A percentile compares a stretch with the other conserved stretches of the same genome.
Conservation (phyloP, 495 filamentous ascomycete species). For the Apodospora peruviana region DNA sequence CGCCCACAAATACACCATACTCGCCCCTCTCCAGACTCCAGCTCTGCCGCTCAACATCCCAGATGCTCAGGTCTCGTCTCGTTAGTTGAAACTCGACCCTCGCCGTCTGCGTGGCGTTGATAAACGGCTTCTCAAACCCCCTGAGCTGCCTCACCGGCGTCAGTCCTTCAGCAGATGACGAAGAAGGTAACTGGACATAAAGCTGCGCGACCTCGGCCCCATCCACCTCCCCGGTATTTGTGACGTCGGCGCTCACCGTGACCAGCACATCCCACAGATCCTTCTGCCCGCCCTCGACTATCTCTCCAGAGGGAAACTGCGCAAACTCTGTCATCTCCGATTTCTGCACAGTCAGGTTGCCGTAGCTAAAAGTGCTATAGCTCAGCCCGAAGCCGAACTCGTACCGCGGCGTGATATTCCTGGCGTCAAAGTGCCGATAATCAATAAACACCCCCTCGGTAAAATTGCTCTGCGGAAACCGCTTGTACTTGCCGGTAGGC, state of each 20-base stretch:
- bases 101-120: constrained; percentile 36
- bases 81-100: constrained; percentile 52
- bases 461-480: constrained; percentile 58
- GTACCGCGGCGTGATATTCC: constrained; percentile 58
- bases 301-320: constrained; percentile 29
- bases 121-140: constrained; percentile 58
- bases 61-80: constrained; percentile 61
- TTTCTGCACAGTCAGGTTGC: constrained; percentile 31
- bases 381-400: constrained; percentile 70
- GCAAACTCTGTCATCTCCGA: constrained; percentile 19
- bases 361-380: constrained; percentile 59
- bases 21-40: constrained; percentile 50
- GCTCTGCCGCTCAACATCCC: constrained; percentile 55
- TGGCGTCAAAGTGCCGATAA: constrained; percentile 60
- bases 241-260: constrained; percentile 45
- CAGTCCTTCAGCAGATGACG: constrained; percentile 7
- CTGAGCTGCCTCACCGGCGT: constrained; percentile 53
- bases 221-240: constrained; percentile 48
- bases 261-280: constrained; percentile 55
- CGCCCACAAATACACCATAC: constrained; percentile 50
- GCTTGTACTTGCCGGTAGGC: constrained; percentile 26
- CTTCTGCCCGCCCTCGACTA: constrained; percentile 51
- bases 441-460: constrained; percentile 61
- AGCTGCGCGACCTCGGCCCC: constrained; percentile 58
- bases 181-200: constrained; percentile 52